Evolutionary conservation across 1,139 yeast species (phyloP).

Genomic region (Blastobotrys serpentis): DNA sequence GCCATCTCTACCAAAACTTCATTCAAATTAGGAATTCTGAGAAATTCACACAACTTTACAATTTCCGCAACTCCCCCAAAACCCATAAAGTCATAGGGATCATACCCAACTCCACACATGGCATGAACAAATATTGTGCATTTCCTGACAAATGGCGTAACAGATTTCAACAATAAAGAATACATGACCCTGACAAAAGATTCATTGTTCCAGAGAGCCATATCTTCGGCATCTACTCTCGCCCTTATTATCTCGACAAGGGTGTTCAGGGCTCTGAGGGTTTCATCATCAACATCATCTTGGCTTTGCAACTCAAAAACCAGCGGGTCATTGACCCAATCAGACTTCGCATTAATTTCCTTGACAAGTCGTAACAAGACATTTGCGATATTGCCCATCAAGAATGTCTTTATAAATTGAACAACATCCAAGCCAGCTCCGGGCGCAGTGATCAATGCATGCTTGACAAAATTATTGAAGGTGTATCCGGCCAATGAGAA

Average conservation of each 20-base stretch:
- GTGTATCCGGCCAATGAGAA: slow-evolving; percentile 13
- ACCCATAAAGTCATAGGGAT: slow-evolving; percentile 41
- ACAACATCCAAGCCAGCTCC: slow-evolving; percentile 24
- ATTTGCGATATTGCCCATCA: slow-evolving; percentile 26
- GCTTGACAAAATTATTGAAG: slow-evolving; percentile 28
- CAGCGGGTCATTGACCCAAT: slow-evolving; percentile 26
- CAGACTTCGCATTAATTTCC: slow-evolving; percentile 21
- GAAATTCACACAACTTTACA: slow-evolving; percentile 53
- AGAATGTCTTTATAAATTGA: slow-evolving; percentile 25
- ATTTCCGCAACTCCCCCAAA: slow-evolving; percentile 46
- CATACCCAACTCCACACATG: slow-evolving; percentile 54
- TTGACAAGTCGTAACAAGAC: slow-evolving; percentile 20
- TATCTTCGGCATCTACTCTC: slow-evolving; percentile 19
- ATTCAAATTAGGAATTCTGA: slow-evolving; percentile 50
- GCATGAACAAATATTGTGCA: slow-evolving; percentile 60
- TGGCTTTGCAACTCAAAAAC: slow-evolving; percentile 26
- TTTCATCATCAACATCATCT: slow-evolving; percentile 19
- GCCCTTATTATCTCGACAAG: slow-evolving; percentile 22
- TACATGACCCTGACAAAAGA: slow-evolving; percentile 42
- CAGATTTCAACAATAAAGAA: slow-evolving; percentile 55
- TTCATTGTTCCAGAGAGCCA: slow-evolving; percentile 24
- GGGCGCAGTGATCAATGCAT: slow-evolving; percentile 28
- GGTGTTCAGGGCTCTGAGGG: slow-evolving; percentile 21
- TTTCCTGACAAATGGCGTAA: slow-evolving; percentile 68
- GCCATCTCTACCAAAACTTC: slow-evolving; percentile 30